Evolutionary conservation across 1,284 basidiomycete genomes (phyloP), one percentile per base, ranked within the genome.

Genomic region (Vanrija sp.): DNA sequence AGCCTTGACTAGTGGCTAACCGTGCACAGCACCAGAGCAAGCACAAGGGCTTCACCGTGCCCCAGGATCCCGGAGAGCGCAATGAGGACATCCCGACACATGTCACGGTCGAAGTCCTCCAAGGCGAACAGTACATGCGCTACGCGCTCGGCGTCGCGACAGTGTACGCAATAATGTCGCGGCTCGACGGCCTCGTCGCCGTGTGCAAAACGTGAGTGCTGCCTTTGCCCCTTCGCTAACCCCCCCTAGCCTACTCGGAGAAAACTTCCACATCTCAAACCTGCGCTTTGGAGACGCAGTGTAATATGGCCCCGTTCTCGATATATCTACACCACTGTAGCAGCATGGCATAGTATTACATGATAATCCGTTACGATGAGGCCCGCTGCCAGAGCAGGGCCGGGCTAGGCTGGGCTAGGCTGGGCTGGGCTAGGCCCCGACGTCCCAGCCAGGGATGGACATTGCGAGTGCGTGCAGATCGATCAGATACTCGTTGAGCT

Each of bases 391-490:
- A 34, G 34, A 34, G 34, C 34, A 34, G 34, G 34, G 14, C 34
- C 34, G 34, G 34, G 34, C 34, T 34, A 34, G 34, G 28, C 28
- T 23, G 5, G 21, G 21, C 21, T 23, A 23, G 21, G 21, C 21
- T 3, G 5, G 21, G 21, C 21, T 3, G 2, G 21, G 3, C 6
- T 29, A 29, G 6, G 38, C 47, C 26, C 38, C 52, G 34, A 49
- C 29, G 16, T 57, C 54, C 58, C 58, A 60, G 25, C 45, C 58
- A 18, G 54, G 54, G n/a, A 60, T 45, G 26, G 42, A 18, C 71
- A 75, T 76, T 6, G 69, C 67, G 25, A 76, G 49, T 19, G 73
- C 71, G 51, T 77, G 73, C 48, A 78, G 54, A 52, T 78, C 76
- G 34, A 78, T 77, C 42, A 77, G 53, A 51, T 69, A 73, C 29